Base-by-base conservation (phyloP, 371 early-diverging fungal species). In the Conidiobolus incongruus region DNA sequence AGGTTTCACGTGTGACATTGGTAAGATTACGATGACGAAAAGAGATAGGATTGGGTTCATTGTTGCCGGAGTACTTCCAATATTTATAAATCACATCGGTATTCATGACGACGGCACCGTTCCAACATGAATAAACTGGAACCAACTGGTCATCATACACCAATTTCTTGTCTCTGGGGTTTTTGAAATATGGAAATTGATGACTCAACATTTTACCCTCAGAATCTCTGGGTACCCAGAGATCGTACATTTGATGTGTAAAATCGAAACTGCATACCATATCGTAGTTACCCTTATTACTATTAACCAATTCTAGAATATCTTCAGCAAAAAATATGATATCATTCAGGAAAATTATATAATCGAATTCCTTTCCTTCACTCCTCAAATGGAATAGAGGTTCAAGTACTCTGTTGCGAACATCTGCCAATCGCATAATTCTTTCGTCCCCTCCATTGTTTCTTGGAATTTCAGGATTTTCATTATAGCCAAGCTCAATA, bases 61-160 rank as follows among this genome's bases (percentile, higher is more conserved):
- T n/a, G n/a, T n/a, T n/a, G n/a, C n/a, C n/a, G n/a, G n/a, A n/a
- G n/a, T n/a, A n/a, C n/a, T n/a, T n/a, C n/a, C n/a, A n/a, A n/a
- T n/a, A n/a, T n/a, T n/a, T n/a, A 11, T 46, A 12, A 34, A 52
- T 49, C 15, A 49, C 49, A 12, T 36, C 23, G 17, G 47, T 38
- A 20, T 49, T 43, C 19, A 57, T 30, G 7, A 44, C 49, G 10
- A 46, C 50, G 50, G 52, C 50, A 31, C 58, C 58, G 26, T 52
- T 52, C 58, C 58, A 57, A 35, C 58, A 57, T 23, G 52, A 52
- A 41, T 52, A 57, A 8, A 57, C 58, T 11, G 52, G 54, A 10
- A 57, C 46, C 1, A 38, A 41, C 16, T 50, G 26, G 13, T 42
- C 40, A 10, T 35, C 21, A 2, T 32, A 21, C 4, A 53, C 26